These are phyloP conservation scores for Metroxylon sagu DNA, from an alignment of 176 grass and related monocot genomes.

Conservation along the genomic window DNA sequence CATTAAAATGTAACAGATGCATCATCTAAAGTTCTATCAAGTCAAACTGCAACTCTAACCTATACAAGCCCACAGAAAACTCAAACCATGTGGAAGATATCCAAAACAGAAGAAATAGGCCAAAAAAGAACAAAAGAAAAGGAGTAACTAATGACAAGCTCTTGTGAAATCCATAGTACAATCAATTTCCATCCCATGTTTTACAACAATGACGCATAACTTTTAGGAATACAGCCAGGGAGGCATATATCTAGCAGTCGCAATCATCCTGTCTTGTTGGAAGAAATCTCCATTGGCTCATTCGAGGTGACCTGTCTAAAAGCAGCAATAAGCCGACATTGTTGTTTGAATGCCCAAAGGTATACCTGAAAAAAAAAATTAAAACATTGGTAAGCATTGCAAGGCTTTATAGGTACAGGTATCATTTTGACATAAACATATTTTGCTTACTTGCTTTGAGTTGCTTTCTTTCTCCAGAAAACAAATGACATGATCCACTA, in stretches of 20 bases:
- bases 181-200: background rate
- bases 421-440: background rate
- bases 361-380: constrained; percentile 53
- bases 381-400: constrained; percentile 18
- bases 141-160: background rate
- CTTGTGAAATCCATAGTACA: background rate
- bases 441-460: constrained; percentile 41
- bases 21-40: too few relatives aligned
- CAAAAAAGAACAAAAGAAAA: background rate
- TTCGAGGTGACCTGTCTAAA: constrained; percentile 60
- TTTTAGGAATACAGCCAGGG: background rate
- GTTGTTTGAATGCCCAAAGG: constrained; percentile 59
- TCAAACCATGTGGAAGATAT: background rate
- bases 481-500: constrained; percentile 51
- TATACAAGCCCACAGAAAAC: constrained; percentile 1
- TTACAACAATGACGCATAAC: background rate
- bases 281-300: constrained; percentile 32
- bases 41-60: background rate
- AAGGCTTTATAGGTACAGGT: constrained; percentile 10
- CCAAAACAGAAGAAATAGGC: background rate
- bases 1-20: too few relatives aligned
- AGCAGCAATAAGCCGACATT: constrained; percentile 75
- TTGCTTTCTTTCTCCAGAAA: constrained; percentile 36
- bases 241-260: too few relatives aligned
- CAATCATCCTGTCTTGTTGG: constrained; percentile 14